Evolutionary conservation across 306 rosid genomes (phyloP).

Genomic region (Cucumis melo): DNA sequence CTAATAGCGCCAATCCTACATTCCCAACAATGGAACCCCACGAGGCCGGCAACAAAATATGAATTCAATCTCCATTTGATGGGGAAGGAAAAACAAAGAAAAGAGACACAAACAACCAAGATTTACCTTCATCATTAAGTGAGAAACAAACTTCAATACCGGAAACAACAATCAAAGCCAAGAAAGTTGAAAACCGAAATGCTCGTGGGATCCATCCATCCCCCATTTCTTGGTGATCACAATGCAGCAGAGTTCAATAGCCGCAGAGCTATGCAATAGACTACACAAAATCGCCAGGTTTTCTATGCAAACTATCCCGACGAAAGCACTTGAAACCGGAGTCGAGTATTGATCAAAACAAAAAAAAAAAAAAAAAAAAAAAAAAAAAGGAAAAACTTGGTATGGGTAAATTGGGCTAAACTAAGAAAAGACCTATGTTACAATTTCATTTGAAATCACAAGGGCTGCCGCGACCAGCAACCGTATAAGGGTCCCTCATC

Average conservation of each 20-base stretch:
- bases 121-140: conserved; percentile 66
- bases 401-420: conserved; percentile 10
- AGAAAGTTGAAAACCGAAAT: conserved; percentile 36
- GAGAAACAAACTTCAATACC: conserved; percentile 35
- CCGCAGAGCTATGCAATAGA: conserved; percentile 24
- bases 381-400: background rate
- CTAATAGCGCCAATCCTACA: conserved; percentile 52
- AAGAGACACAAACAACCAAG: background rate
- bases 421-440: conserved; percentile 30
- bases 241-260: conserved; percentile 22
- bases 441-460: conserved; percentile 15
- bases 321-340: conserved; percentile 17
- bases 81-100: background rate
- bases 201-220: conserved; percentile 41
- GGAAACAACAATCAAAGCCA: conserved; percentile 32
- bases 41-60: background rate
- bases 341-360: background rate
- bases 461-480: conserved; percentile 18
- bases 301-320: conserved; percentile 20
- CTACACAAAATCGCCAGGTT: conserved; percentile 45
- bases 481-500: conserved; percentile 56
- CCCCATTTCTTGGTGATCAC: conserved; percentile 62
- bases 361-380: no score
- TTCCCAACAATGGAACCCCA: conserved; percentile 9
- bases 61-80: background rate